Percentiles rank a stretch among this genome's conserved stretches.
Conservation (phyloP, 768 basidiomycete species). For the Lactarius hengduanensis region DNA sequence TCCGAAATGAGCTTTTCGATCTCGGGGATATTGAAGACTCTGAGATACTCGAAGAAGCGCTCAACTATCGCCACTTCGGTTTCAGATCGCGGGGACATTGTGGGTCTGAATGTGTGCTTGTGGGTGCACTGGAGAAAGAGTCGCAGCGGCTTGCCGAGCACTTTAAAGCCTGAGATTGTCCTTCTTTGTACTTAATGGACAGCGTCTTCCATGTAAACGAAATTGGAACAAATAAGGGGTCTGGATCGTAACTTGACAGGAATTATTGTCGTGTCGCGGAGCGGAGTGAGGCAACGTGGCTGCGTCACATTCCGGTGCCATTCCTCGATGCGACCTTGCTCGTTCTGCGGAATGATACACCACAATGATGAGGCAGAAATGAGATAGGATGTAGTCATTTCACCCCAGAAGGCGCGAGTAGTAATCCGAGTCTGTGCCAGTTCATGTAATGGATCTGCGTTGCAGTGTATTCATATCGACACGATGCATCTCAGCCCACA, state of each 20-base stretch:
- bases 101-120: neutral
- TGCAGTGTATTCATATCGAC: too few species aligned
- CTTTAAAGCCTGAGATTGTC: neutral
- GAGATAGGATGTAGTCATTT: too few species aligned
- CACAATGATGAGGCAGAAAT: neutral
- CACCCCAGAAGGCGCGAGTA: too few species aligned
- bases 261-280: too few species aligned
- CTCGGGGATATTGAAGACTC: slow-evolving; percentile 1
- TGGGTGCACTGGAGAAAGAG: neutral
- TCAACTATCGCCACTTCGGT: neutral
- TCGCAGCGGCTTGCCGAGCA: neutral
- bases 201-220: too few species aligned
- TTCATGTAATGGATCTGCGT: neutral
- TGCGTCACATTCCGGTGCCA: neutral
- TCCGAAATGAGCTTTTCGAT: slow-evolving; percentile 7
- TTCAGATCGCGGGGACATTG: neutral
- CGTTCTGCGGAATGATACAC: neutral
- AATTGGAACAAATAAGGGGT: neutral
- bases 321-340: neutral
- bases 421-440: neutral
- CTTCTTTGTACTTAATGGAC: neutral
- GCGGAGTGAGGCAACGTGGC: too few species aligned
- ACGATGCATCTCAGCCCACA: too few species aligned
- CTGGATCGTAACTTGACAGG: neutral
- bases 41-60: slow-evolving; percentile 9